phyloP scores from a whole-genome alignment of 202 grass and related monocot species.

The Setaria viridis region DNA sequence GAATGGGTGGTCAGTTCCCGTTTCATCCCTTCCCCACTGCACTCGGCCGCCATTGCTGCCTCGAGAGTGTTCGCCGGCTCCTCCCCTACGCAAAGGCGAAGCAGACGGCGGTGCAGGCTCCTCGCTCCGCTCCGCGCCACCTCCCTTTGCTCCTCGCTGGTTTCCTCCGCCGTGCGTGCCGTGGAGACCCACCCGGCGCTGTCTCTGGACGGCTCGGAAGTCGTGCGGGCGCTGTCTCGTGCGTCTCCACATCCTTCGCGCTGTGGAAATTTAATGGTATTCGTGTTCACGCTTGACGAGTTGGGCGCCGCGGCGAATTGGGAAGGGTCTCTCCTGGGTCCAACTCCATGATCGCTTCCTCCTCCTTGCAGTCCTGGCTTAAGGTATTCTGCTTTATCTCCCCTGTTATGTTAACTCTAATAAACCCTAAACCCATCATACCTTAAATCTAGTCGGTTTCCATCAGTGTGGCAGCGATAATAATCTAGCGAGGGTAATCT shows the following conservation, averaged over 20 bases:
- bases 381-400: conserved; percentile 35
- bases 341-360: conserved; percentile 39
- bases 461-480: conserved; percentile 49
- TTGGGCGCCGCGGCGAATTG: background rate
- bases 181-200: background rate
- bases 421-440: background rate
- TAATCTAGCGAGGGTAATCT: conserved; percentile 51
- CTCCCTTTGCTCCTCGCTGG: background rate
- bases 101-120: background rate
- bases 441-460: conserved; percentile 14
- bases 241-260: background rate
- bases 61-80: background rate
- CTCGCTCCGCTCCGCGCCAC: background rate
- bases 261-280: conserved; percentile 28
- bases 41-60: conserved; percentile 33
- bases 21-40: background rate
- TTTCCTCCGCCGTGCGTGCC: background rate
- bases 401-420: background rate
- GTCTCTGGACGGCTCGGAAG: background rate
- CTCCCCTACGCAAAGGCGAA: background rate
- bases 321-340: conserved; percentile 6
- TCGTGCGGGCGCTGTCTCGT: background rate
- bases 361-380: conserved; percentile 35
- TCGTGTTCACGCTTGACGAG: background rate
- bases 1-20: background rate